phyloP scores from a whole-genome alignment of 2,329 filamentous ascomycete genomes.

The Epichloe gansuensis region DNA sequence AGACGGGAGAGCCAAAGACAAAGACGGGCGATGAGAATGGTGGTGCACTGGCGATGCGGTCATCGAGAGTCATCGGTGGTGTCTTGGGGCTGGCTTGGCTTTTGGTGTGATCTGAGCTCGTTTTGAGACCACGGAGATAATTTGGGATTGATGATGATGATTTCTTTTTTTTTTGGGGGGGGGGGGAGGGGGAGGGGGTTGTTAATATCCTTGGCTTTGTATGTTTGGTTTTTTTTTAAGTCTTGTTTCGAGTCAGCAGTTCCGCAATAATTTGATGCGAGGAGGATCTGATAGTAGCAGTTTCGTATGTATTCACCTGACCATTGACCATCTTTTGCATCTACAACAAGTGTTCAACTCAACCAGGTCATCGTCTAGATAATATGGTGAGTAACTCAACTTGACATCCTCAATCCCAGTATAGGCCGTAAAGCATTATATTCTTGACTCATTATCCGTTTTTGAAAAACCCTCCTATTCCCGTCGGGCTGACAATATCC shows the following conservation, averaged over 20 bases:
- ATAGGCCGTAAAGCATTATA: conserved; percentile 2
- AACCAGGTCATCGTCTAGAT: no score
- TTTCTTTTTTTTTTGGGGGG: no score
- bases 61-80: conserved; percentile 2
- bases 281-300: no score
- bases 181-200: no score
- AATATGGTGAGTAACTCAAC: background rate
- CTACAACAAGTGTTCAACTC: no score
- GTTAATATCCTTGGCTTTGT: no score
- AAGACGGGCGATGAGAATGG: conserved; percentile 3
- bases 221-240: no score
- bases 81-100: conserved; percentile 9
- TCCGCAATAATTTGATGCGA: no score
- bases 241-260: no score
- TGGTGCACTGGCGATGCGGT: background rate
- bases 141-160: background rate
- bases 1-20: background rate
- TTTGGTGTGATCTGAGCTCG: conserved; percentile 1
- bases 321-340: no score
- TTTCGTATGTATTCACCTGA: no score
- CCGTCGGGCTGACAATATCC: background rate
- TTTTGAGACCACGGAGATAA: background rate
- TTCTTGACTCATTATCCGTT: conserved; percentile 1
- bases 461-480: background rate
- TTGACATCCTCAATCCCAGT: background rate